A percentile compares a stretch with the other conserved stretches of the same genome.
phyloP scores from a whole-genome alignment of 129 eudicot genomes.

The Lactuca saligna region DNA sequence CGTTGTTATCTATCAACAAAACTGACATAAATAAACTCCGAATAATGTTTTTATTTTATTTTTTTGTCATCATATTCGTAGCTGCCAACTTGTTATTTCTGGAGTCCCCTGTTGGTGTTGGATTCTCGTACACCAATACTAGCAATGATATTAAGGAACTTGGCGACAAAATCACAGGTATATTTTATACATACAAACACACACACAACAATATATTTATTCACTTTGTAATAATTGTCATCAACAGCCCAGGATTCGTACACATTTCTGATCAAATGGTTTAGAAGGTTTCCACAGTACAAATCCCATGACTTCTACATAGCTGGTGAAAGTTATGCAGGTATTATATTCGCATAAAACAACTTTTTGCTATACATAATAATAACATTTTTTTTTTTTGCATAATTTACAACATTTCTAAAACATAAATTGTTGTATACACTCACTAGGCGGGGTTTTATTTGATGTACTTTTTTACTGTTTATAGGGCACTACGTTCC shows the following conservation, averaged over 20 bases:
- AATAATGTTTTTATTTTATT: background rate
- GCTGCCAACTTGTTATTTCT: constrained; percentile 78
- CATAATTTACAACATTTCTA: too few relatives aligned
- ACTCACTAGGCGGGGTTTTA: background rate
- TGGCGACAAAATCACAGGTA: constrained; percentile 82
- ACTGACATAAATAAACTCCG: background rate
- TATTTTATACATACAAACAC: background rate
- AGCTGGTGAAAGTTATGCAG: constrained; percentile 95
- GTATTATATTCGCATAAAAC: constrained; percentile 23
- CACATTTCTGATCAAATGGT: constrained; percentile 63
- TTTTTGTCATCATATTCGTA: background rate
- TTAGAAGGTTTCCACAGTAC: constrained; percentile 76
- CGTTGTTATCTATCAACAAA: background rate
- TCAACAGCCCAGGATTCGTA: constrained; percentile 68
- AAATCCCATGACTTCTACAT: constrained; percentile 81
- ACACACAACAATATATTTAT: background rate
- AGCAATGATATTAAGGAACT: constrained; percentile 54
- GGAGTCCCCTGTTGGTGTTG: constrained; percentile 94
- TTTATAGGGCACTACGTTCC: constrained; percentile 84
- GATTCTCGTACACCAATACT: constrained; percentile 86
- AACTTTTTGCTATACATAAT: too few relatives aligned
- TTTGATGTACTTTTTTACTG: background rate
- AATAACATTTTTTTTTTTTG: too few relatives aligned
- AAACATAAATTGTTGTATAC: too few relatives aligned
- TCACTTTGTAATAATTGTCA: constrained; percentile 1